Conservation (phyloP, 164 flowering plant genomes). For the Nymphaea colorata region DNA sequence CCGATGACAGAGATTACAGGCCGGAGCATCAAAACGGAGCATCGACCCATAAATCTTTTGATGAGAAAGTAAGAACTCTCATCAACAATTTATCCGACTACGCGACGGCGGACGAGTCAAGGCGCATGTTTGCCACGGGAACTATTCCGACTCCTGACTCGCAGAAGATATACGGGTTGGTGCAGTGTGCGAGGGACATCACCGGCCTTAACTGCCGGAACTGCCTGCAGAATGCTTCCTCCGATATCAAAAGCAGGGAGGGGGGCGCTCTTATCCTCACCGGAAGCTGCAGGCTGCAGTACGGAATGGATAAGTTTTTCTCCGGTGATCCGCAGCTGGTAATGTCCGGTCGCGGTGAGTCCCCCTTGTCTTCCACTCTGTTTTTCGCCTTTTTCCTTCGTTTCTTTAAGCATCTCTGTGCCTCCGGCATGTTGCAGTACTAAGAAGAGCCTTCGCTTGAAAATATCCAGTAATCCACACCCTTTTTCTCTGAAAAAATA, state of each 20-base stretch:
- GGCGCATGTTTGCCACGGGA: constrained; percentile 13
- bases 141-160: constrained; percentile 2
- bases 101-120: neutral
- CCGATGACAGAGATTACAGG: constrained; percentile 8
- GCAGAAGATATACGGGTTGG: constrained; percentile 13
- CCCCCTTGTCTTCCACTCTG: neutral
- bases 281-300: neutral
- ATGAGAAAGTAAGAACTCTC: constrained; percentile 9
- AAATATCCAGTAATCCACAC: too few species aligned
- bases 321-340: neutral
- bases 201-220: constrained; percentile 5
- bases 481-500: too few species aligned
- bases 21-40: constrained; percentile 4
- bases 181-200: constrained; percentile 22
- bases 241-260: constrained; percentile 12
- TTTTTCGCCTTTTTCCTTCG: neutral
- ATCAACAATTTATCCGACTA: constrained; percentile 3
- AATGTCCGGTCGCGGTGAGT: too few species aligned
- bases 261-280: constrained; percentile 8
- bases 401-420: too few species aligned
- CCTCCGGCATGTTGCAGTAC: too few species aligned
- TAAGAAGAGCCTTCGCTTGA: too few species aligned
- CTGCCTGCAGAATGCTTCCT: neutral
- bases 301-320: neutral
- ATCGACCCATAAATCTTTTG: constrained; percentile 5